Base-by-base conservation (phyloP, 352 stramenopile genomes). In the Thalassiosira exigua region DNA sequence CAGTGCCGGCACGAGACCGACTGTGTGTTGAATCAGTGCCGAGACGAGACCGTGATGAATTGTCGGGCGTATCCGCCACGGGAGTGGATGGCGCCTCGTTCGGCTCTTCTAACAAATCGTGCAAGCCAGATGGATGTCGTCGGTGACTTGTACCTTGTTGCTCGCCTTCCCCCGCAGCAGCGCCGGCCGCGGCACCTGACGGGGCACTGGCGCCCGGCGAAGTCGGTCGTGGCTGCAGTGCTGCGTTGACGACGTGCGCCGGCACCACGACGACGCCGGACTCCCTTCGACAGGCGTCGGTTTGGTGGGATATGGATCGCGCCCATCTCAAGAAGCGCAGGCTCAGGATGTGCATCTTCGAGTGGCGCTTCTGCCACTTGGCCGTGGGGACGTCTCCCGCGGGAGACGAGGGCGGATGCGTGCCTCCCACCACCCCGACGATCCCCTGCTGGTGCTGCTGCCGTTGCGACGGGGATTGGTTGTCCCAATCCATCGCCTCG, bases 331-430 rank as follows among this genome's bases (percentile, higher is more conserved):
- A 70, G 54, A 86, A 73, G 41, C 79, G 57, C 56, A 82, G 48
- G 42, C 79, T 81, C 12, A 86, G 44, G 29, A 66, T 52, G 60
- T 86, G 79, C 53, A 83, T 69, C 14, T 54, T 64, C 11, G 79
- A 83, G 64, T 80, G 73, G n/a, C 75, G 71, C 46, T 86, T 86
- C 67, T 86, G 73, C 79, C 79, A 86, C 44, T 82, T 81, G 3
- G 73, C 79, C 66, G 81, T 78, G 2, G 53, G 51, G 29, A 52
- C 1, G 36, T 17, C 30, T 36, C 51, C 33, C 1, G 24, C 42
- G 26, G 33, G 21, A 12, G 68, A 27, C 19, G 24, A 39, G 48
- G 39, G 2, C n/a, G 74, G 14, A 46, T 30, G 33, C 29, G 21
- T 29, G 21, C 46, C 30, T 17, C 58, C 41, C 2, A 58, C 46